Conservation (phyloP, 495 filamentous ascomycete species). For the Penicillium pancosmium region DNA sequence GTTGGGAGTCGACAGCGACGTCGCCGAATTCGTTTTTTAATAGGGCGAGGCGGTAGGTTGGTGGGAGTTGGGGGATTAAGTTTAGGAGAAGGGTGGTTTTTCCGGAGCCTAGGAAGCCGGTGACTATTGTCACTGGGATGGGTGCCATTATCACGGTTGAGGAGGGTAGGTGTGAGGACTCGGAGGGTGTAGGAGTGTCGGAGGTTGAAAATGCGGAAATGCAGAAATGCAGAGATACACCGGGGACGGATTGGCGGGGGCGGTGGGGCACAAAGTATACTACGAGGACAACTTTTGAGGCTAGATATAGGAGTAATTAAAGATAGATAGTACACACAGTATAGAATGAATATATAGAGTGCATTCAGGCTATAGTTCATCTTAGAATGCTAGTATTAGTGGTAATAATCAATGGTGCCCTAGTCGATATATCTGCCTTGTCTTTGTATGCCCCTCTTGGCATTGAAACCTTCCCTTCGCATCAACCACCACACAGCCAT, state of each 20-base stretch:
- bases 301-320: background rate
- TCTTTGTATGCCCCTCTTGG: no score
- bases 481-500: no score
- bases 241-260: constrained; percentile 1
- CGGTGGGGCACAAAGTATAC: background rate
- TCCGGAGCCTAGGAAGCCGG: constrained; percentile 91
- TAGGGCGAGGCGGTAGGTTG: constrained; percentile 81
- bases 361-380: no score
- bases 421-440: no score
- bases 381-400: no score
- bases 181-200: background rate
- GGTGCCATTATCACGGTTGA: constrained; percentile 58
- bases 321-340: no score
- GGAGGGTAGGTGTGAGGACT: background rate
- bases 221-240: no score
- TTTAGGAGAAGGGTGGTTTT: constrained; percentile 93
- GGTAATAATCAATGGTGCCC: no score
- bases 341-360: no score
- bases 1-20: constrained; percentile 86
- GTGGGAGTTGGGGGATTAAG: constrained; percentile 81
- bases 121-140: constrained; percentile 91
- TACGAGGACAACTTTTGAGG: background rate
- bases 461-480: no score
- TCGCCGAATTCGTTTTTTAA: constrained; percentile 99
- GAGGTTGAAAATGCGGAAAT: background rate